A percentile compares a stretch with the other conserved stretches of the same genome.
These are phyloP conservation scores for Phlyctochytrium planicorne DNA, from an alignment of 192 early-diverging fungal species.

Conservation along the genomic window DNA sequence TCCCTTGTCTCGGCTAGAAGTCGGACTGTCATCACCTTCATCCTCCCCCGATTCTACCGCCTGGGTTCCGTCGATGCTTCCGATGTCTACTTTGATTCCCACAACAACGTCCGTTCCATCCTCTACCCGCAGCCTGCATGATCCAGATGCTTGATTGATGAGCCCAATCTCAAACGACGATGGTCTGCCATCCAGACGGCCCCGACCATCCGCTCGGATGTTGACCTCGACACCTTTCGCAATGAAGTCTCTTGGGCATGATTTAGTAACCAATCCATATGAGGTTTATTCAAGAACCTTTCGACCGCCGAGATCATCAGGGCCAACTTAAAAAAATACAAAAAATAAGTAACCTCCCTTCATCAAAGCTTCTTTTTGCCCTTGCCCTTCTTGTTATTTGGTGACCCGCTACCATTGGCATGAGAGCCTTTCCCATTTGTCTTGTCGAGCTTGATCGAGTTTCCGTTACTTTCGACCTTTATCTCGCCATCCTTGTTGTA, in stretches of 20 bases:
- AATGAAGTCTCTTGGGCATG: constrained; percentile 76
- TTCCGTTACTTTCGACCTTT: background rate
- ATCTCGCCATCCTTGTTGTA: background rate
- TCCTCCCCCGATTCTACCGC: constrained; percentile 29
- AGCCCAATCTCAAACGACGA: constrained; percentile 81
- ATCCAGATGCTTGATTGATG: constrained; percentile 88
- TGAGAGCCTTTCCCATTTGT: too few relatives aligned
- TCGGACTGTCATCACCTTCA: constrained; percentile 57
- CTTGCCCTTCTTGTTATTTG: background rate
- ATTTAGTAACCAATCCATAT: too few relatives aligned
- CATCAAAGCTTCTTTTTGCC: background rate
- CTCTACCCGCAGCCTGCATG: constrained; percentile 67
- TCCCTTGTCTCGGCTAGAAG: constrained; percentile 42
- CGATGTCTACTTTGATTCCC: constrained; percentile 93
- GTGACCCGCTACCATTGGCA: too few relatives aligned
- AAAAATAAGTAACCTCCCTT: background rate
- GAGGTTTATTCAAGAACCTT: too few relatives aligned
- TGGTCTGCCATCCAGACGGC: constrained; percentile 72
- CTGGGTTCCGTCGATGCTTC: constrained; percentile 34
- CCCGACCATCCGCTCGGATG: constrained; percentile 87
- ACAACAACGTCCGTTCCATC: constrained; percentile 90
- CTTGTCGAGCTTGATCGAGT: background rate
- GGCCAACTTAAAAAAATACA: too few relatives aligned
- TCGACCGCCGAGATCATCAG: background rate
- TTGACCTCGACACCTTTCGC: constrained; percentile 73